These are phyloP conservation scores for Didymella sp. DNA, from an alignment of 2,329 filamentous ascomycete genomes.

Conservation along the genomic window DNA sequence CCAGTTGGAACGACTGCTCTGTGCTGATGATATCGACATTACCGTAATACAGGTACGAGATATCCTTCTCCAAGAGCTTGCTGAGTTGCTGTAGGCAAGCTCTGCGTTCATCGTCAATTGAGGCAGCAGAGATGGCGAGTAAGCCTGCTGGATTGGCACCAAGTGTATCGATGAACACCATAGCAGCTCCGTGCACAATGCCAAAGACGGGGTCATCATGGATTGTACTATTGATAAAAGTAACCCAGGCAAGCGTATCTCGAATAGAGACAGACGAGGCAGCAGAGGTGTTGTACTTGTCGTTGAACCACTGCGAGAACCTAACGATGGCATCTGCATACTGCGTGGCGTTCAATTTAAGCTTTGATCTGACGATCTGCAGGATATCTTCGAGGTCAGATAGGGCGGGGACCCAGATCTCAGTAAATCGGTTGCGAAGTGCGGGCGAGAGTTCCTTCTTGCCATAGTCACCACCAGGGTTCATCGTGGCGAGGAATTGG, in stretches of 20 bases:
- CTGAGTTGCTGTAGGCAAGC: slow-evolving; percentile 77
- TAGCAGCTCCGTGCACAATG: slow-evolving; percentile 84
- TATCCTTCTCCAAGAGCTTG: slow-evolving; percentile 69
- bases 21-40: slow-evolving; percentile 65
- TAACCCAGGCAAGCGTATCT: slow-evolving; percentile 91
- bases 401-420: slow-evolving; percentile 95
- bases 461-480: slow-evolving; percentile 96
- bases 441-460: slow-evolving; percentile 97
- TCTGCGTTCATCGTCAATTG: slow-evolving; percentile 73
- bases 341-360: slow-evolving; percentile 62
- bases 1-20: slow-evolving; percentile 67
- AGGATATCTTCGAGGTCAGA: slow-evolving; percentile 85
- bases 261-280: slow-evolving; percentile 85
- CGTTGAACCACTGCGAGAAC: slow-evolving; percentile 93
- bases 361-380: slow-evolving; percentile 82
- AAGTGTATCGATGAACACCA: slow-evolving; percentile 94
- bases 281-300: slow-evolving; percentile 75
- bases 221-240: slow-evolving; percentile 79
- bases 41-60: slow-evolving; percentile 69
- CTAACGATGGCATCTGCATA: slow-evolving; percentile 75
- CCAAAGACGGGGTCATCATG: slow-evolving; percentile 58
- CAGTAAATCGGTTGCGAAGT: slow-evolving; percentile 93
- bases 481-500: slow-evolving; percentile 98
- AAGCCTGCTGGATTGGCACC: slow-evolving; percentile 94
- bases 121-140: slow-evolving; percentile 73